Base-by-base conservation (phyloP, 2,329 filamentous ascomycete genomes). In the Polytolypa hystricis region DNA sequence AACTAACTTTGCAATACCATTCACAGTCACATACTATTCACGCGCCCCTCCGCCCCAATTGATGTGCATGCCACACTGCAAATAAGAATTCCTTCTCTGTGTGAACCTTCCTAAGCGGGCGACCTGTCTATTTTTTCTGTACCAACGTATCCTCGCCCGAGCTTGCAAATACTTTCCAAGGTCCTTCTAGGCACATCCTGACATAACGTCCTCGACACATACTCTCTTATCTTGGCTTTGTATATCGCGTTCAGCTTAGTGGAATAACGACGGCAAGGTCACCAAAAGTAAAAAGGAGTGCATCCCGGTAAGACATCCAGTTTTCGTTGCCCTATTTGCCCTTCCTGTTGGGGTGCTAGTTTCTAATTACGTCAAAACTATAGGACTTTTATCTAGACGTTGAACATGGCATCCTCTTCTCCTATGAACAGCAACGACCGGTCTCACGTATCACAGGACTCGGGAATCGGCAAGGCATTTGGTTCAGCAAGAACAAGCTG, bases 391-490 rank as follows among this genome's bases (percentile, higher is more conserved):
- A 51, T 40, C 55, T 56, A 29, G 55, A 54, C 55, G 38, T 51
- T 52, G 38, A 62, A 61, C 43, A 63, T 67, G 42, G 50, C 51
- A 42, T 46, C 60, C 29, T 52, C 59, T 15, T 47, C 50, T 20
- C 48, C 36, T n/a, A 28, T 60, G 42, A 56, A 52, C 39, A 46
- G 45, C 31, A 32, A 17, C 29, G 60, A 63, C 25, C 50, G 54
- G 37, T 42, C 52, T 16, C 54, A 58, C 39, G 49, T 54, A 30
- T 49, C 58, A 17, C 62, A 65, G 47, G 53, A 45, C 30, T 51
- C 57, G 17, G 52, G 53, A 35, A 57, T 67, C 40, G 55, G 57
- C 5, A 60, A 61, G 37, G 55, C 60, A n/a, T 69, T 69, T 48
- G 59, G 60, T 12, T 56, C 54, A 44, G 57, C 56, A 28, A 64